Evolutionary conservation across 164 flowering plant species (phyloP), one percentile per base, ranked within the genome.

Genomic region (Santalum album): DNA sequence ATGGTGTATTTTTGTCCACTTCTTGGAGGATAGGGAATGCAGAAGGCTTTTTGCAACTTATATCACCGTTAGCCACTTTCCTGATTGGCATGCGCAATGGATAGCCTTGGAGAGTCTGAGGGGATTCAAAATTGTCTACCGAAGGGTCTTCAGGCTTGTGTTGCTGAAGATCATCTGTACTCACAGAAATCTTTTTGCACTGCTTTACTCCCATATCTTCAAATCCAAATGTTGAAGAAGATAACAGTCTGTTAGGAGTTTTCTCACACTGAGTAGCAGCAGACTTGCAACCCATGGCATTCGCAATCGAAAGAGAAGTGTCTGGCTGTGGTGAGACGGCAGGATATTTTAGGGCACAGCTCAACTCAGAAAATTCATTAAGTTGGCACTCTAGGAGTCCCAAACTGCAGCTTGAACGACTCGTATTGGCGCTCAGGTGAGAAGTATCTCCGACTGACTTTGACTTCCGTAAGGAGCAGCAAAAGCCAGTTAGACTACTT

Each of bases 21-120:
- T 59, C 74, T 2, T 68, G 29, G 40, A 64, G 24, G 25, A 56
- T 60, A 34, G 53, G 71, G 53, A 59, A 57, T 22, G 67, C 44
- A 50, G 65, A 32, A 10, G 65, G 53, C 32, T 63, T 71, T n/a
- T 38, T 58, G 26, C 61, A 55, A 55, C 43, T 38, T 0, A 59
- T 19, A 53, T 64, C 74, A 51, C 59, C 78, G 47, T 70, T 72
- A 35, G 53, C 51, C 44, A 76, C 84, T 67, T 69, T 70, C 62
- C 64, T 53, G 18, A 56, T 55, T 25, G 73, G 46, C 46, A 66
- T 55, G 24, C 69, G 69, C 53, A 74, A 59, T 0, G 84, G 80
- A 65, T 64, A 81, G 22, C 77, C 81, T 51, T 59, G 59, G 15
- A 72, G 71, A 56, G 64, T 57, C 52, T 72, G 77, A 34, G 71